phyloP scores from a whole-genome alignment of 345 rosid genomes.

The Euphorbia peplus region DNA sequence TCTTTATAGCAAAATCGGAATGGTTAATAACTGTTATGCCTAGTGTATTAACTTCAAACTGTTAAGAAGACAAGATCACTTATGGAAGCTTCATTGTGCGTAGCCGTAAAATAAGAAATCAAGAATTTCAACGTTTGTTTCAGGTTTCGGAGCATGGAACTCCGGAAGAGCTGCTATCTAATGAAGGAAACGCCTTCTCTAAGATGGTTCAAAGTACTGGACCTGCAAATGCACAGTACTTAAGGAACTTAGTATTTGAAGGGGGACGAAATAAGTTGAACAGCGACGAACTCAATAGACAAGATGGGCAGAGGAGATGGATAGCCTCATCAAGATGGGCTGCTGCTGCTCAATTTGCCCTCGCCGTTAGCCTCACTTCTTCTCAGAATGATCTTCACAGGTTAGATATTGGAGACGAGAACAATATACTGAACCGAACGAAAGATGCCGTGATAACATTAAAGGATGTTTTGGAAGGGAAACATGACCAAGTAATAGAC shows the following conservation, averaged over 20 bases:
- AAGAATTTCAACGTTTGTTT: not conserved
- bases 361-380: slow-evolving; percentile 68
- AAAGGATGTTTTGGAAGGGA: slow-evolving; percentile 74
- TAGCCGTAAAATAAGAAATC: not conserved
- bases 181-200: slow-evolving; percentile 29
- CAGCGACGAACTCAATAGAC: not conserved
- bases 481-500: slow-evolving; percentile 61
- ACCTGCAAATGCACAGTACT: slow-evolving; percentile 30
- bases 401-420: slow-evolving; percentile 47
- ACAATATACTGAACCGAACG: slow-evolving; percentile 61
- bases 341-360: slow-evolving; percentile 63
- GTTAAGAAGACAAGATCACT: not conserved
- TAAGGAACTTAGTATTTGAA: slow-evolving; percentile 21
- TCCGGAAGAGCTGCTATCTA: slow-evolving; percentile 30
- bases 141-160: slow-evolving; percentile 31
- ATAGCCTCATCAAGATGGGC: slow-evolving; percentile 31
- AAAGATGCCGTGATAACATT: slow-evolving; percentile 72
- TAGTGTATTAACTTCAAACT: not conserved
- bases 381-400: slow-evolving; percentile 59
- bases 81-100: no score
- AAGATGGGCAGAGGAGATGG: slow-evolving; percentile 20
- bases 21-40: not conserved
- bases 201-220: slow-evolving; percentile 37
- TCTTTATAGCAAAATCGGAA: not conserved
- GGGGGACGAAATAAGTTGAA: slow-evolving; percentile 10